Evolutionary conservation across 768 basidiomycete species (phyloP).

Genomic region (Pleurotus tuber-regium): DNA sequence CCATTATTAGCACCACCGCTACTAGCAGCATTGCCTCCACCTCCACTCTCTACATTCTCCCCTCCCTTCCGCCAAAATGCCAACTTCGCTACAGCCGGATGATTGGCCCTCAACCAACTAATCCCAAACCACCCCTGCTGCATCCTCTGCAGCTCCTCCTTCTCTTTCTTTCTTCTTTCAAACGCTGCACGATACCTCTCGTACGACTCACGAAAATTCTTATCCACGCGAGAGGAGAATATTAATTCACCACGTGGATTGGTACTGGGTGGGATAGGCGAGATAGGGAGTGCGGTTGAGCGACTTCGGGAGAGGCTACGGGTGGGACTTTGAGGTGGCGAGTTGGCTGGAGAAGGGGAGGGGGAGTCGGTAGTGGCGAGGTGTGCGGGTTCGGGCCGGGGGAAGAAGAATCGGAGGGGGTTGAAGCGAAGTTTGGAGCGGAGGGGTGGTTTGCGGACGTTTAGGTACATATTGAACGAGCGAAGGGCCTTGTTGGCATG

Average conservation of each 20-base stretch:
- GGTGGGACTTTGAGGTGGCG: slow-evolving; percentile 21
- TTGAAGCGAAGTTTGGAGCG: slow-evolving; percentile 55
- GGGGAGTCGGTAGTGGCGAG: slow-evolving; percentile 29
- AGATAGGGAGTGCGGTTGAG: slow-evolving; percentile 52
- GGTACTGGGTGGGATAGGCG: slow-evolving; percentile 83
- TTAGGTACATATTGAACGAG: slow-evolving; percentile 95
- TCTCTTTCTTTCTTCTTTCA: slow-evolving; percentile 73
- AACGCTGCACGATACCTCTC: slow-evolving; percentile 89
- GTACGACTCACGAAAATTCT: slow-evolving; percentile 83
- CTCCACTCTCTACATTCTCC: background rate
- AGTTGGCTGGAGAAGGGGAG: slow-evolving; percentile 20
- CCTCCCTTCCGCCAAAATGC: background rate
- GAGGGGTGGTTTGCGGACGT: slow-evolving; percentile 80
- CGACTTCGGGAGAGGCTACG: slow-evolving; percentile 30
- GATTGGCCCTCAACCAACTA: slow-evolving; percentile 15
- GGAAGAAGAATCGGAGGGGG: slow-evolving; percentile 59
- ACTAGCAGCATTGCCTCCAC: too few relatives aligned
- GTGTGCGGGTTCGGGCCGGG: slow-evolving; percentile 32
- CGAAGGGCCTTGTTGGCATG: slow-evolving; percentile 92
- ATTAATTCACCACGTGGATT: slow-evolving; percentile 97
- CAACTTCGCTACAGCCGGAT: background rate
- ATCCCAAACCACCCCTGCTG: slow-evolving; percentile 30
- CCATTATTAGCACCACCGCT: background rate
- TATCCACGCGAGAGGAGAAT: slow-evolving; percentile 86
- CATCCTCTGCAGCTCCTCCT: slow-evolving; percentile 35